These are phyloP conservation scores for Ophiocytium majus DNA, from an alignment of 352 stramenopile genomes.

Conservation along the genomic window DNA sequence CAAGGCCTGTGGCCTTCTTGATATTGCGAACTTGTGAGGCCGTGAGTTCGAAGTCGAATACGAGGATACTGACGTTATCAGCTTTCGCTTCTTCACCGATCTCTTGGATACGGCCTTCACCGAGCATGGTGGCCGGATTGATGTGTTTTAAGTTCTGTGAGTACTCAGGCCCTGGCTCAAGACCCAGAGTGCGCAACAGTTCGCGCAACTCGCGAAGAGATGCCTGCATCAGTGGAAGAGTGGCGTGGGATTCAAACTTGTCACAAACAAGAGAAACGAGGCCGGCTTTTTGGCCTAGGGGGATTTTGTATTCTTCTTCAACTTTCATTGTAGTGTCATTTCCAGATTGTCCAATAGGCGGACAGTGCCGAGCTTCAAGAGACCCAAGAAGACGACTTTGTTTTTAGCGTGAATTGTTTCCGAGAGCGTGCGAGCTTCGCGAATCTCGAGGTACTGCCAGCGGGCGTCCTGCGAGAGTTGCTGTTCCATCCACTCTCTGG, in stretches of 20 bases:
- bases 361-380: background rate
- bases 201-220: background rate
- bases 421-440: background rate
- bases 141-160: background rate
- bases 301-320: background rate
- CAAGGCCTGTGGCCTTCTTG: background rate
- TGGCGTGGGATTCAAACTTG: background rate
- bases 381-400: background rate
- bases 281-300: background rate
- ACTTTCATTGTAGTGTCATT: background rate
- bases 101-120: background rate
- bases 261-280: slow-evolving; percentile 10
- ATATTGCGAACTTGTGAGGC: background rate
- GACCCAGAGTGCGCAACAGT: background rate
- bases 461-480: background rate
- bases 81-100: background rate
- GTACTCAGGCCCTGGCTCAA: background rate
- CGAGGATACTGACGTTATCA: background rate
- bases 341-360: background rate
- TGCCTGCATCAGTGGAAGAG: background rate
- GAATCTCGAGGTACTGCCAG: slow-evolving; percentile 4
- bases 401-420: background rate
- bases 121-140: background rate
- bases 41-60: slow-evolving; percentile 8
- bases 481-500: background rate